These are phyloP conservation scores for Chlorella sp. DNA, from an alignment of 139 green algal genomes.

Conservation along the genomic window DNA sequence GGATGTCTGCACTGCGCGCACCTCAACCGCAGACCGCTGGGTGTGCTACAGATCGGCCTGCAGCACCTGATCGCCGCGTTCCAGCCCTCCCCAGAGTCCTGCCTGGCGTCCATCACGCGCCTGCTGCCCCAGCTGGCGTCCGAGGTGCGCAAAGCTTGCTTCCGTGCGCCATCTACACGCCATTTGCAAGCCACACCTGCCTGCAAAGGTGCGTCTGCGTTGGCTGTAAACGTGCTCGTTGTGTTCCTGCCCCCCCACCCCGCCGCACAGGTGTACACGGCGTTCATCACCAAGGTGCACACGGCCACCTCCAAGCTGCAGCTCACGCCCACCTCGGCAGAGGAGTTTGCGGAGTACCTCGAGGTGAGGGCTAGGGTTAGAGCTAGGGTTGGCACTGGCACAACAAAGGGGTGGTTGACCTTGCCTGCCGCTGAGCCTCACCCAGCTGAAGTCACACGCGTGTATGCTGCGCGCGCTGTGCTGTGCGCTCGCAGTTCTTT, in stretches of 20 bases:
- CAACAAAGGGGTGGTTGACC: background rate
- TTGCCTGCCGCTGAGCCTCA: background rate
- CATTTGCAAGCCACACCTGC: too few relatives aligned
- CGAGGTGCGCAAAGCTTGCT: constrained; percentile 6
- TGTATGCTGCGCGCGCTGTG: too few relatives aligned
- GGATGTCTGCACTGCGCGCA: too few relatives aligned
- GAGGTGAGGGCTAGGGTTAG: constrained; percentile 5
- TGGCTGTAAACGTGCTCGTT: too few relatives aligned
- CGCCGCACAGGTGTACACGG: constrained; percentile 22
- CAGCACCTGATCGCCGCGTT: constrained; percentile 32
- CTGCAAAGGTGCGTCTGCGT: too few relatives aligned
- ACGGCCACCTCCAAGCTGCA: constrained; percentile 35
- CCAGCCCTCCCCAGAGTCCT: constrained; percentile 34
- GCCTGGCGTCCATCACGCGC: constrained; percentile 27
- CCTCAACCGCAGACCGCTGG: constrained; percentile 29
- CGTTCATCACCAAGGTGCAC: constrained; percentile 51
- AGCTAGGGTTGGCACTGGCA: too few relatives aligned
- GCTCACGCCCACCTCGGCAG: constrained; percentile 27
- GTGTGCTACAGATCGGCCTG: constrained; percentile 38
- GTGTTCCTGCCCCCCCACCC: too few relatives aligned
- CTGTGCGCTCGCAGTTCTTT: constrained; percentile 35
- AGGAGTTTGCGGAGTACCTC: constrained; percentile 53
- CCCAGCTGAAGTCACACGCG: too few relatives aligned
- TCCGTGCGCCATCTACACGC: too few relatives aligned
- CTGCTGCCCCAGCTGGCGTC: constrained; percentile 46